Evolutionary conservation across 129 eudicot genomes (phyloP).

Genomic region (Artemisia argyi): DNA sequence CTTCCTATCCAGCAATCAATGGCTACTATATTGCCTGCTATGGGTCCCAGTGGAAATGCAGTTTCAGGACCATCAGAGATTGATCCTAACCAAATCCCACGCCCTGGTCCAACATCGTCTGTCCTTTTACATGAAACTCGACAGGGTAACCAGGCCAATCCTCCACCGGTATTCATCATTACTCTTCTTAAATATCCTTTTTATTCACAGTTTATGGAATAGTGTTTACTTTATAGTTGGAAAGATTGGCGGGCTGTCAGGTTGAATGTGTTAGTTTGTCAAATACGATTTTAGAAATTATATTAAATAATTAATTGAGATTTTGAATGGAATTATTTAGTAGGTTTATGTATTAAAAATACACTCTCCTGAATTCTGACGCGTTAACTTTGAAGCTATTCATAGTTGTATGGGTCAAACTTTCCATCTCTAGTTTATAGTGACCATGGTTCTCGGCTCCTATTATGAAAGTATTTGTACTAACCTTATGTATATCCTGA

Average conservation of each 20-base stretch:
- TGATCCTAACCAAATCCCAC: too few relatives aligned
- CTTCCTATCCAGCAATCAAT: too few relatives aligned
- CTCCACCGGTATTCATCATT: conserved; percentile 48
- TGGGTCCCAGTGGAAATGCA: too few relatives aligned
- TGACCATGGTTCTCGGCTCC: conserved; percentile 2
- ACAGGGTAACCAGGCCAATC: too few relatives aligned
- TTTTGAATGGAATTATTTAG: too few relatives aligned
- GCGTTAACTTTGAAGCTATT: neutral
- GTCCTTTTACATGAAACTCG: too few relatives aligned
- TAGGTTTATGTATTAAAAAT: too few relatives aligned
- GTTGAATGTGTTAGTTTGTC: neutral
- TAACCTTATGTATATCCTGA: conserved; percentile 8
- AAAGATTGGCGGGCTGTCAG: neutral
- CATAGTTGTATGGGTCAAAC: neutral
- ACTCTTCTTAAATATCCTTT: neutral
- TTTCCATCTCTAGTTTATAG: neutral
- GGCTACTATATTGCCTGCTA: too few relatives aligned
- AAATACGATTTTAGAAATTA: neutral
- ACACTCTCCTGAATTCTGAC: neutral
- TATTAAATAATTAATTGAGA: neutral
- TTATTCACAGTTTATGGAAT: neutral
- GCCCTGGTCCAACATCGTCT: too few relatives aligned
- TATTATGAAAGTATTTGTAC: conserved; percentile 15
- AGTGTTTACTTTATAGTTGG: neutral
- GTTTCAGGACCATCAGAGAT: too few relatives aligned